Conservation (phyloP, 78 protist genomes). For the Tieghemostelium lacteum region DNA sequence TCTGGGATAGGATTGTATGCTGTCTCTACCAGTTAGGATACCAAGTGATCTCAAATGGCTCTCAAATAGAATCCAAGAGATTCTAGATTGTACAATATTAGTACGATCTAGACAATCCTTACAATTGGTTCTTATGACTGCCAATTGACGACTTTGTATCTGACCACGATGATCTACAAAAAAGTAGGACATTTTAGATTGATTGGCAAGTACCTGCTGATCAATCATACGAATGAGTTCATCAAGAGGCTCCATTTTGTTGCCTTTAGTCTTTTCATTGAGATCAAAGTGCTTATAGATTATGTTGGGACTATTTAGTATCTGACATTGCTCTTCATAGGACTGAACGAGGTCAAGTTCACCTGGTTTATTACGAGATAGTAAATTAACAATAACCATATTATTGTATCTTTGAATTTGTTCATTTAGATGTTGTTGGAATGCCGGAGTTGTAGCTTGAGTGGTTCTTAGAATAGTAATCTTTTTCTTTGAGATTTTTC, state of each 20-base stretch:
- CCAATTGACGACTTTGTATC: constrained; percentile 42
- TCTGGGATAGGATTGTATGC: background rate
- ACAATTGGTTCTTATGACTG: constrained; percentile 92
- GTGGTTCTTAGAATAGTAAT: constrained; percentile 10
- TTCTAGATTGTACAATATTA: constrained; percentile 86
- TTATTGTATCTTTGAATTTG: constrained; percentile 65
- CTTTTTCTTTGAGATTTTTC: constrained; percentile 65
- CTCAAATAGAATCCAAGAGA: constrained; percentile 51
- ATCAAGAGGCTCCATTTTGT: constrained; percentile 63
- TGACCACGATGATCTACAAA: constrained; percentile 3
- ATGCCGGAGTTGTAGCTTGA: constrained; percentile 84
- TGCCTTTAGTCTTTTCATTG: constrained; percentile 60
- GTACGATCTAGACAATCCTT: constrained; percentile 96
- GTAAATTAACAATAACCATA: constrained; percentile 68
- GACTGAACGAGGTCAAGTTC: constrained; percentile 42
- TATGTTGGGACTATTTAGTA: constrained; percentile 11
- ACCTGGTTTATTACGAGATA: constrained; percentile 42
- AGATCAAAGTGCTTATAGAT: constrained; percentile 70
- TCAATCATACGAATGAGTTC: constrained; percentile 23
- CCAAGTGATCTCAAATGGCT: constrained; percentile 15
- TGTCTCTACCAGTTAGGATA: background rate
- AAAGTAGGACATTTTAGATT: no score
- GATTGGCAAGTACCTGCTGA: constrained; percentile 2
- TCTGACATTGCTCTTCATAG: constrained; percentile 46
- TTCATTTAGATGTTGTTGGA: constrained; percentile 79